Conservation (phyloP, 139 green algal genomes). For the Dunaliella primolecta region DNA sequence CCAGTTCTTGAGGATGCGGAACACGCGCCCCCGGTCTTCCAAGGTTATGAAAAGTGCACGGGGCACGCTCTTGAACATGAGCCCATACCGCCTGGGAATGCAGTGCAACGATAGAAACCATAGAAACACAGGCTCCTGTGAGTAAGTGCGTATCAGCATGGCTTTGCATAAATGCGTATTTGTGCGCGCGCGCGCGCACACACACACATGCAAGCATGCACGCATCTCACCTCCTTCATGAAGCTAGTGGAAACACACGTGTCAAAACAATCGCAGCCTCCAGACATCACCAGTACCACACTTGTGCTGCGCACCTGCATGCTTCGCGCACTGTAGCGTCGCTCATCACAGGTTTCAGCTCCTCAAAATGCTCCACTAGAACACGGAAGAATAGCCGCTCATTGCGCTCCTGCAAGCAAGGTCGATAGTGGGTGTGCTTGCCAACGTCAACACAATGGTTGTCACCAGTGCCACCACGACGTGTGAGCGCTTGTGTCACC, state of each 20-base stretch:
- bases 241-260: not conserved
- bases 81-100: slow-evolving; percentile 33
- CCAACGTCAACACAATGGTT: too few relatives aligned
- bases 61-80: slow-evolving; percentile 66
- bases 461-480: too few relatives aligned
- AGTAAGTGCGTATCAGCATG: too few relatives aligned
- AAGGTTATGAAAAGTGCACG: slow-evolving; percentile 80
- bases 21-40: slow-evolving; percentile 66
- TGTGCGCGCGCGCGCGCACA: slow-evolving; percentile 6
- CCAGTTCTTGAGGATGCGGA: slow-evolving; percentile 88
- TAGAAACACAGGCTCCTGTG: too few relatives aligned
- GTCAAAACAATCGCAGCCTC: not conserved
- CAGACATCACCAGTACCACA: not conserved
- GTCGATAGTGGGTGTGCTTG: too few relatives aligned
- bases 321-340: slow-evolving; percentile 63
- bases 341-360: slow-evolving; percentile 79
- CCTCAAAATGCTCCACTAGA: slow-evolving; percentile 77
- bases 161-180: too few relatives aligned
- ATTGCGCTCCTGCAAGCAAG: slow-evolving; percentile 75
- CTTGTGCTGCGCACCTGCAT: slow-evolving; percentile 44
- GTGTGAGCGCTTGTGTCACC: too few relatives aligned
- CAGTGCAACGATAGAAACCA: not conserved
- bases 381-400: slow-evolving; percentile 88
- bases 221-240: not conserved
- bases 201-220: slow-evolving; percentile 14